Base-by-base conservation (phyloP, 257 asterid genomes). In the Plantago elongata region DNA sequence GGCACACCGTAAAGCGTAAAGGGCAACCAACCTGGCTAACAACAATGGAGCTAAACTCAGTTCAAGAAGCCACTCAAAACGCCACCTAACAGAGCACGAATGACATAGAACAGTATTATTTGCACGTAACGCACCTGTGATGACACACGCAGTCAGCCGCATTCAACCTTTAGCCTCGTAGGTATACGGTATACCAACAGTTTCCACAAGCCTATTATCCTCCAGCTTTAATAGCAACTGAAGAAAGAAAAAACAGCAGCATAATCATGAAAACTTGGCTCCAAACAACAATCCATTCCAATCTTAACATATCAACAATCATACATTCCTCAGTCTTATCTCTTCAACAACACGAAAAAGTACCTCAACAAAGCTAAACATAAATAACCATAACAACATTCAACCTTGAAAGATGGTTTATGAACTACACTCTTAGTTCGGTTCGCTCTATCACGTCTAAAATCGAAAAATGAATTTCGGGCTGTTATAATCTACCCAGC, bases 91-190 rank as follows among this genome's bases (percentile, higher is more conserved):
- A 52, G 18, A 57, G 30, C 65, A 27, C 18, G 48, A 34, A n/a
- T n/a, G n/a, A n/a, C 61, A 7, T 44, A 43, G 13, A 49, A 46
- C 50, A 65, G 51, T 44, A 56, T 27, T 22, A 61, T 37, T 48
- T 45, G 49, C 60, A 47, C 12, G 45, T 61, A 64, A 72, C 51
- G 43, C 60, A 89, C 99, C 95, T 92, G 99, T 15, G 99, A 92
- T 48, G 62, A 92, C 91, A 76, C 99, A 92, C 49, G 96, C 99
- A 62, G 99, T 92, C 73, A 92, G 77, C 65, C 99, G 90, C 57
- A 49, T 65, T 57, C 91, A 86, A 64, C 97, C 96, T 72, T 77
- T 79, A 57, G 64, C 78, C 68, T 81, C 90, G 55, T 73, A 75
- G 3, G 3, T 34, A 63, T 77, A 90, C 52, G 97, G 99, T 60